Evolutionary conservation across 2,329 filamentous ascomycete genomes (phyloP).

Genomic region (Onygena corvina): DNA sequence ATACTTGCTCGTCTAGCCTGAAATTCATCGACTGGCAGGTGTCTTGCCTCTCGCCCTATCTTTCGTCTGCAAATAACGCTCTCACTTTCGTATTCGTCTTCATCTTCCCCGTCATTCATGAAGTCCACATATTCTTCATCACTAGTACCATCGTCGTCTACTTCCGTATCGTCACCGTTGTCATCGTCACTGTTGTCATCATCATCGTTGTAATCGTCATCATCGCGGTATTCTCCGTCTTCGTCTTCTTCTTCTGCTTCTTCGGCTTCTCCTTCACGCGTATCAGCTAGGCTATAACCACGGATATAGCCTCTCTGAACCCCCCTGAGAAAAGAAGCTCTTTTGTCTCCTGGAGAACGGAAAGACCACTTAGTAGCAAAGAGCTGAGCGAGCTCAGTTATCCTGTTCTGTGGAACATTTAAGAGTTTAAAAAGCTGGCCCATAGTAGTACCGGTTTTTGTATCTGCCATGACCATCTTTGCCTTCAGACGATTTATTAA

Average conservation of each 20-base stretch:
- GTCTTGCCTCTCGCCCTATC: too few species aligned
- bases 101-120: too few species aligned
- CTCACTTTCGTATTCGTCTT: too few species aligned
- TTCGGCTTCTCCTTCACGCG: not conserved
- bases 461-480: constrained; percentile 12
- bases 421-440: constrained; percentile 19
- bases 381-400: constrained; percentile 17
- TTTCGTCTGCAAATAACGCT: too few species aligned
- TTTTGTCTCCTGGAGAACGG: constrained; percentile 9
- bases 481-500: constrained; percentile 16
- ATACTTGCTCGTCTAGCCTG: not conserved
- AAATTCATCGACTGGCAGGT: not conserved
- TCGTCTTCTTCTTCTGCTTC: constrained; percentile 5
- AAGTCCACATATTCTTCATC: not conserved
- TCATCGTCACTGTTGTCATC: not conserved
- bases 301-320: constrained; percentile 9
- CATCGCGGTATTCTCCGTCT: not conserved
- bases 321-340: constrained; percentile 10
- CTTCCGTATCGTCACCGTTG: not conserved
- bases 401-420: constrained; percentile 18
- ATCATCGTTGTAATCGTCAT: not conserved
- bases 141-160: not conserved
- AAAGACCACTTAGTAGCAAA: constrained; percentile 20
- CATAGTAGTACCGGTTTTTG: constrained; percentile 16
- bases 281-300: not conserved